phyloP scores from a whole-genome alignment of 1,284 basidiomycete genomes.

The Naganishia liquefaciens region DNA sequence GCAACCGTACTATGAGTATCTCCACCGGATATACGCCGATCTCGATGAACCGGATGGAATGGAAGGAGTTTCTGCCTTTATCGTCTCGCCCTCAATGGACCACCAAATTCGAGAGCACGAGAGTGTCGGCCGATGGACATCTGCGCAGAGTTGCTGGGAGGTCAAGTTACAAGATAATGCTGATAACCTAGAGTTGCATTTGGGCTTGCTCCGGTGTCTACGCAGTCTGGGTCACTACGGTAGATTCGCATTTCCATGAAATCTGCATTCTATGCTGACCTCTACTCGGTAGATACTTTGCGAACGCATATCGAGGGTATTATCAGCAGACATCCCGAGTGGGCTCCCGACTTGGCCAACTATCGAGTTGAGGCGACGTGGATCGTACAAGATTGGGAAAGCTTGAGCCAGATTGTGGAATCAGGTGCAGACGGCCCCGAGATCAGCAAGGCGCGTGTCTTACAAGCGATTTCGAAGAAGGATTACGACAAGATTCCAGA shows the following conservation, averaged over 20 bases:
- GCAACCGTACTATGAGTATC: conserved; percentile 79
- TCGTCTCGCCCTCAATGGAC: conserved; percentile 86
- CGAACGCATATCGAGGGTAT: conserved; percentile 94
- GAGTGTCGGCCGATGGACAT: conserved; percentile 95
- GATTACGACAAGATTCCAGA: conserved; percentile 49
- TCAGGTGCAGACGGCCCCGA: conserved; percentile 61
- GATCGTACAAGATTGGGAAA: conserved; percentile 92
- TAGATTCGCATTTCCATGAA: conserved; percentile 52
- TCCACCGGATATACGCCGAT: conserved; percentile 95
- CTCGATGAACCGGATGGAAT: conserved; percentile 99
- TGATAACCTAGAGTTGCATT: conserved; percentile 81
- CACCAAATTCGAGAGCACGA: conserved; percentile 99
- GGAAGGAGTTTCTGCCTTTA: conserved; percentile 91
- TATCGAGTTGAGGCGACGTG: conserved; percentile 93
- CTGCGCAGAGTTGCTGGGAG: conserved; percentile 99
- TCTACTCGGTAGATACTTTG: conserved; percentile 70
- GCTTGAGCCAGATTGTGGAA: conserved; percentile 66
- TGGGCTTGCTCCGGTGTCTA: conserved; percentile 87
- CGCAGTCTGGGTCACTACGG: conserved; percentile 96
- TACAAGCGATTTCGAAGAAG: conserved; percentile 69
- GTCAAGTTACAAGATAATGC: conserved; percentile 89
- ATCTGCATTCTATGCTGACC: conserved; percentile 24
- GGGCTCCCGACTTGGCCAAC: conserved; percentile 74
- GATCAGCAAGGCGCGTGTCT: conserved; percentile 75
- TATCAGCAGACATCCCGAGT: conserved; percentile 78